phyloP scores from a whole-genome alignment of 768 basidiomycete species.

The Galerina sulciceps region DNA sequence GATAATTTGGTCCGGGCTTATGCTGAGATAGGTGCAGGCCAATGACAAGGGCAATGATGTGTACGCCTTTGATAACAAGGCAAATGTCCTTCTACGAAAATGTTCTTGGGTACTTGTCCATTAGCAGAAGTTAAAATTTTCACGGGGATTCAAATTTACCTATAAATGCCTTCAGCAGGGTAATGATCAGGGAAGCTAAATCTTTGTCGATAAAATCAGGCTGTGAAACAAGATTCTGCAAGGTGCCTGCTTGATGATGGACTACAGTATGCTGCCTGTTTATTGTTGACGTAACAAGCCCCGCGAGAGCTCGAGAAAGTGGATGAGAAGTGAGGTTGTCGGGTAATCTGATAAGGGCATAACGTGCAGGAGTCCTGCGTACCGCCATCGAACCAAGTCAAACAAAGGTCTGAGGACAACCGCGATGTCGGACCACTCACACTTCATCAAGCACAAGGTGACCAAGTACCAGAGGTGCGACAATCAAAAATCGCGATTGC shows the following conservation, averaged over 20 bases:
- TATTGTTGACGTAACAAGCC: slow-evolving; percentile 52
- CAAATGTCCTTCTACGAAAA: slow-evolving; percentile 62
- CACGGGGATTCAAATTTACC: slow-evolving; percentile 38
- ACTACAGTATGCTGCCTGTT: slow-evolving; percentile 61
- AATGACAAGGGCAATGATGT: slow-evolving; percentile 58
- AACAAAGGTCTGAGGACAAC: neutral
- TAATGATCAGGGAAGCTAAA: slow-evolving; percentile 47
- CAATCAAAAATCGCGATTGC: slow-evolving; percentile 52
- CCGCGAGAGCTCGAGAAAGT: slow-evolving; percentile 48
- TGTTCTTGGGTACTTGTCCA: slow-evolving; percentile 40
- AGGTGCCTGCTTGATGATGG: slow-evolving; percentile 47
- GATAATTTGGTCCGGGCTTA: slow-evolving; percentile 42
- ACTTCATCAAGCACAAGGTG: slow-evolving; percentile 68
- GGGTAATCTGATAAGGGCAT: slow-evolving; percentile 60
- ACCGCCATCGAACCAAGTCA: neutral
- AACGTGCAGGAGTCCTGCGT: slow-evolving; percentile 60
- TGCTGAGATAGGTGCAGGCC: slow-evolving; percentile 62
- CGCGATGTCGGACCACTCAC: slow-evolving; percentile 40
- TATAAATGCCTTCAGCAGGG: slow-evolving; percentile 52
- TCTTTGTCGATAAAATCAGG: slow-evolving; percentile 50
- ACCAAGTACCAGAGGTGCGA: slow-evolving; percentile 64
- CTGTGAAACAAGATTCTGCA: slow-evolving; percentile 46
- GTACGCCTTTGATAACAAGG: slow-evolving; percentile 66
- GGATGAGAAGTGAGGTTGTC: slow-evolving; percentile 45
- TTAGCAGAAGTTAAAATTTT: neutral